Percentiles rank a stretch among this genome's conserved stretches.
Conservation (phyloP, 2,329 filamentous ascomycete species). For the Akanthomyces uredinophilus region DNA sequence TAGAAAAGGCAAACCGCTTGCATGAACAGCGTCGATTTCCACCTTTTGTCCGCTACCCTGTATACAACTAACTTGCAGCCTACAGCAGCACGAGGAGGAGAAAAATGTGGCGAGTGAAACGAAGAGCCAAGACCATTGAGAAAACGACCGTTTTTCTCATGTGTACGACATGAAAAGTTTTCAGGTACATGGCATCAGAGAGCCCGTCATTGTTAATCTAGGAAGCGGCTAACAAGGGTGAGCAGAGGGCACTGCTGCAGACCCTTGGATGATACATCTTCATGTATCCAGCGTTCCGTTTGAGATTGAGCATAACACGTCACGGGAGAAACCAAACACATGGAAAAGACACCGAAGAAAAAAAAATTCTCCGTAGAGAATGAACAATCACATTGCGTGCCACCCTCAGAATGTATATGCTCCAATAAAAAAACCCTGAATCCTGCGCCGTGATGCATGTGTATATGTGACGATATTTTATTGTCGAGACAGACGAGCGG, state of each 20-base stretch:
- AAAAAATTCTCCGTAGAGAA: neutral
- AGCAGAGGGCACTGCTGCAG: constrained; percentile 50
- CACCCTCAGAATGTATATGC: neutral
- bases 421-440: constrained; percentile 8
- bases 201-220: constrained; percentile 50
- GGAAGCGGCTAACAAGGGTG: constrained; percentile 48
- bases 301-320: neutral
- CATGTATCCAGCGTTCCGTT: constrained; percentile 4
- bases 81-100: neutral
- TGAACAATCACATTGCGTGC: neutral
- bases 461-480: constrained; percentile 25
- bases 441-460: constrained; percentile 12
- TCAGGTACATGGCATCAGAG: constrained; percentile 51
- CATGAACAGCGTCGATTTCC: neutral
- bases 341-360: neutral
- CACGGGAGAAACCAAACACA: too few species aligned
- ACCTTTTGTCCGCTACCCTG: neutral
- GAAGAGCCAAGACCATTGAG: constrained; percentile 51
- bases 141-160: too few species aligned
- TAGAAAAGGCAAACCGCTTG: neutral
- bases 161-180: too few species aligned
- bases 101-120: constrained; percentile 58
- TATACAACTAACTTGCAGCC: neutral
- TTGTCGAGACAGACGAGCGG: constrained; percentile 56
- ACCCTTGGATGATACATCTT: constrained; percentile 32